A percentile compares a stretch with the other conserved stretches of the same genome.
phyloP scores from a whole-genome alignment of 1,284 basidiomycete species.

The Schizopora paradoxa region DNA sequence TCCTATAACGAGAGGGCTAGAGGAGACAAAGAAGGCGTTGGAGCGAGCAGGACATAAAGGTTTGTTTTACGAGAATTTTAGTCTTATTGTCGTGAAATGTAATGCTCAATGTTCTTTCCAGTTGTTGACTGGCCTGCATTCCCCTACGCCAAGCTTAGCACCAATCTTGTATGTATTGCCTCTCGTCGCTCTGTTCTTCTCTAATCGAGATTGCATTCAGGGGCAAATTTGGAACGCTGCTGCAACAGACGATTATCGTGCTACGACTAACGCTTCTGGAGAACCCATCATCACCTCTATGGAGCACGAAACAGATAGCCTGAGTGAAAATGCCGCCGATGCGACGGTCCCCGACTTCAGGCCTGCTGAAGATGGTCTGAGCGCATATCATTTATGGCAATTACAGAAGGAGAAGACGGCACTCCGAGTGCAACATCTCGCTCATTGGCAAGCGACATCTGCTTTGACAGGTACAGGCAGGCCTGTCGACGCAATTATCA shows the following conservation, averaged over 20 bases:
- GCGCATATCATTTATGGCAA: slow-evolving; percentile 54
- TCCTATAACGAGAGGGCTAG: slow-evolving; percentile 60
- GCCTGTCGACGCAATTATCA: slow-evolving; percentile 60
- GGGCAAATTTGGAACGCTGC: slow-evolving; percentile 38
- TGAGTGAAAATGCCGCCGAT: too few relatives aligned
- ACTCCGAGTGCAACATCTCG: slow-evolving; percentile 45
- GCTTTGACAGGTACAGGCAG: slow-evolving; percentile 50
- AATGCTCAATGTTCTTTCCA: slow-evolving; percentile 15
- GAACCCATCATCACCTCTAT: slow-evolving; percentile 51
- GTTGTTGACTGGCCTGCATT: slow-evolving; percentile 39
- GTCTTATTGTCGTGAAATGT: slow-evolving; percentile 8
- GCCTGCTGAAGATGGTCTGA: slow-evolving; percentile 22
- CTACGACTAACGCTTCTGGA: slow-evolving; percentile 35
- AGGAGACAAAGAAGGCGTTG: slow-evolving; percentile 52
- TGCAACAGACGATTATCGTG: slow-evolving; percentile 38
- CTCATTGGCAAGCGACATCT: slow-evolving; percentile 51
- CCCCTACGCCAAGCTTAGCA: slow-evolving; percentile 35
- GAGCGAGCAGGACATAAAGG: slow-evolving; percentile 63
- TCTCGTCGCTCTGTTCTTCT: background rate
- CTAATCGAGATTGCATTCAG: slow-evolving; percentile 24
- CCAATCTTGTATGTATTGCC: slow-evolving; percentile 30
- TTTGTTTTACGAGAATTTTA: slow-evolving; percentile 21
- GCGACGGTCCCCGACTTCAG: slow-evolving; percentile 25
- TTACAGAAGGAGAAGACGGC: slow-evolving; percentile 40
- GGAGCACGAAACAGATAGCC: too few relatives aligned